Evolutionary conservation across 2,329 filamentous ascomycete genomes (phyloP), one percentile per base, ranked within the genome.

Genomic region (Paraphaeosphaeria sporulosa): DNA sequence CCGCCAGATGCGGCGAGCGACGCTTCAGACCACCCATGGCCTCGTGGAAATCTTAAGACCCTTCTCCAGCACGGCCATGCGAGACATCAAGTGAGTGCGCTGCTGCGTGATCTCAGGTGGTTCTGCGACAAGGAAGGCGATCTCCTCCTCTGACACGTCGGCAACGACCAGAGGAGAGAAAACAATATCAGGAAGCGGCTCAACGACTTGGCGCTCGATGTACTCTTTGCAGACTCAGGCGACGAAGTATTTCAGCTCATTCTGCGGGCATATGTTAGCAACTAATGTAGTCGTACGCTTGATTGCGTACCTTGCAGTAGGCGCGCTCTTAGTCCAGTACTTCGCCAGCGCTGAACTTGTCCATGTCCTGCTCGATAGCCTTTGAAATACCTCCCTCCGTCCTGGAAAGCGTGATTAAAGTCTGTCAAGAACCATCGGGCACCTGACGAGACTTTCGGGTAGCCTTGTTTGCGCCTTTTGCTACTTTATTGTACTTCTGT

Each of bases 41-140:
- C 49, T 67, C 66, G 9, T 62, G 52, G 58, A 80, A 80, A 66
- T 75, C 36, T 76, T 61, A 1, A 74, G 47, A 1, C 78, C 77
- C 17, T 72, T 69, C 66, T 79, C 76, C 48, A 81, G 60, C 69
- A 72, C 76, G 17, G 43, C 54, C 67, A 69, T 75, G 25, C 66
- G 64, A 1, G 55, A 49, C 57, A 76, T 70, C 19, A 81, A 58
- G 32, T 59, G 56, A 2, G 55, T 55, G 4, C 79, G 71, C 59
- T 73, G 63, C 19, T 62, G 56, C 1, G 63, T 69, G 2, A 66
- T 65, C 51, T 74, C 70, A 0, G 64, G 60, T 1, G 77, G 65
- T 66, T 82, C 79, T 1, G 69, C 71, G 2, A 76, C 75, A 7
- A 81, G 30, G 32, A 59, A 66, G 1, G 48, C 50, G n/a, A 81